Evolutionary conservation across 306 rosid genomes (phyloP).

Genomic region (Alnus rubra): DNA sequence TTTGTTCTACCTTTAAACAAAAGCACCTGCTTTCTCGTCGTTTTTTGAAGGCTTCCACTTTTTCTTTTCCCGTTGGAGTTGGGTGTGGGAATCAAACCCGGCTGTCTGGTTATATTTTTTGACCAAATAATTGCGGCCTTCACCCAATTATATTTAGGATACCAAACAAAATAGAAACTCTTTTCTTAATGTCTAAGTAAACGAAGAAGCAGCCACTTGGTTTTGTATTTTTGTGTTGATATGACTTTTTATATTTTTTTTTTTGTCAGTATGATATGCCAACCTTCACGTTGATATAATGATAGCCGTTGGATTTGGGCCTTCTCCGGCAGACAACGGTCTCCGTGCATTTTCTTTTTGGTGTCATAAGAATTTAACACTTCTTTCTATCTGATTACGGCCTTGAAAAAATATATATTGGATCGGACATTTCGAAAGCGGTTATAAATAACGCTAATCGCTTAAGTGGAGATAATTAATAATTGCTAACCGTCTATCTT

Average conservation of each 20-base stretch:
- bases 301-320: too few relatives aligned
- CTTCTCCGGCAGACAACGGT: too few relatives aligned
- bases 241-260: neutral
- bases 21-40: constrained; percentile 13
- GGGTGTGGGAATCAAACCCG: constrained; percentile 21
- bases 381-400: too few relatives aligned
- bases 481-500: too few relatives aligned
- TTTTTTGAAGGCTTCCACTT: constrained; percentile 27
- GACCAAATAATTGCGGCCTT: neutral
- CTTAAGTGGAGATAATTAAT: too few relatives aligned
- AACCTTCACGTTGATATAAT: too few relatives aligned
- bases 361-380: too few relatives aligned
- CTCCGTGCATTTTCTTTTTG: too few relatives aligned
- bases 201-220: neutral
- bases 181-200: constrained; percentile 53
- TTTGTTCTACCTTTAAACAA: constrained; percentile 39
- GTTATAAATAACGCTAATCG: too few relatives aligned
- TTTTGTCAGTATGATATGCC: too few relatives aligned
- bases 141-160: neutral
- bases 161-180: constrained; percentile 5
- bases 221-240: neutral
- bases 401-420: too few relatives aligned
- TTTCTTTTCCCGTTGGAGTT: constrained; percentile 36
- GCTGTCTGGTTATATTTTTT: neutral
- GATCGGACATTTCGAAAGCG: too few relatives aligned